Evolutionary conservation across 2,329 filamentous ascomycete genomes (phyloP).

Genomic region (Nemania sp.): DNA sequence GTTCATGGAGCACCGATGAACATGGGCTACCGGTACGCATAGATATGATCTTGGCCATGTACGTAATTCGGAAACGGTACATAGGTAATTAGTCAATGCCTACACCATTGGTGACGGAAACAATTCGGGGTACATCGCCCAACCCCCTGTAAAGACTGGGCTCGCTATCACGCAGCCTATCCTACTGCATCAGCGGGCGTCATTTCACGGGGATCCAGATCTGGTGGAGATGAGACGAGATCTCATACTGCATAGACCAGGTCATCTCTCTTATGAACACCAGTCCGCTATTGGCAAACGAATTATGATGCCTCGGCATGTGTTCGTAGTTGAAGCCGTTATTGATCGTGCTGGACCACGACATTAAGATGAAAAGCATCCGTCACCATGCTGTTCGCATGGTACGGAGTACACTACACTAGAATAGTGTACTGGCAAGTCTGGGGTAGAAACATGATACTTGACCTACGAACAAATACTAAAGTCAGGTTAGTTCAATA

Average conservation of each 20-base stretch:
- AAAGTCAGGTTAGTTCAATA: no score
- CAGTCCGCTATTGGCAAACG: no score
- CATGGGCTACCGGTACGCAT: slow-evolving; percentile 16
- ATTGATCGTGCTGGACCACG: slow-evolving; percentile 13
- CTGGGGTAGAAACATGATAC: slow-evolving; percentile 11
- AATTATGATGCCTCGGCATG: no score
- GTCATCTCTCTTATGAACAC: slow-evolving; percentile 5
- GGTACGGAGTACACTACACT: no score
- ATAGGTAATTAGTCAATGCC: not conserved
- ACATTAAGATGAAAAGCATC: slow-evolving; percentile 12
- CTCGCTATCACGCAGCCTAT: not conserved
- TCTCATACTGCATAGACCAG: slow-evolving; percentile 19
- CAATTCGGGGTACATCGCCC: no score
- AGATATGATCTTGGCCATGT: slow-evolving; percentile 20
- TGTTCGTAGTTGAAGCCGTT: not conserved
- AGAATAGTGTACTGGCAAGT: slow-evolving; percentile 3
- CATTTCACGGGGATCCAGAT: slow-evolving; percentile 19
- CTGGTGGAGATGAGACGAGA: slow-evolving; percentile 13
- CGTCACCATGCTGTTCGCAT: no score
- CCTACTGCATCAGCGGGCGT: not conserved
- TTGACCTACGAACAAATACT: no score
- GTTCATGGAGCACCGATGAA: slow-evolving; percentile 17
- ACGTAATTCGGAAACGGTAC: slow-evolving; percentile 21
- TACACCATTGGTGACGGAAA: slow-evolving; percentile 8
- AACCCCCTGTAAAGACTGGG: slow-evolving; percentile 8